Percentiles rank a stretch among this genome's conserved stretches.
phyloP scores from a whole-genome alignment of 2,329 filamentous ascomycete species.

The Scytalidium sp. region DNA sequence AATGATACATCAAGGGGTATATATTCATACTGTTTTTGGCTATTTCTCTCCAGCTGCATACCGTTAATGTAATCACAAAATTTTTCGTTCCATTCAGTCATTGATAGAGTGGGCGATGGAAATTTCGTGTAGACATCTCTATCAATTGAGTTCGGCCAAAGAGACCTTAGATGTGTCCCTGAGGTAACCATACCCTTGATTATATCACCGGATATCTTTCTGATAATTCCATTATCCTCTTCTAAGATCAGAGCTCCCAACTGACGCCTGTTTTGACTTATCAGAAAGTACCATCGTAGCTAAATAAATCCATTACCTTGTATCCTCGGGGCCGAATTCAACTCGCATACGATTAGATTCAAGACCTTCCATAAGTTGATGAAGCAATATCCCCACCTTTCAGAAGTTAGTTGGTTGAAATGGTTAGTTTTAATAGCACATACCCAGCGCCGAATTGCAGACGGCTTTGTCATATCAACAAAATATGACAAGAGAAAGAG shows the following conservation, averaged over 20 bases:
- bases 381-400: slow-evolving; percentile 23
- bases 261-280: slow-evolving; percentile 10
- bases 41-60: not conserved
- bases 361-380: slow-evolving; percentile 19
- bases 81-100: slow-evolving; percentile 15
- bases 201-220: slow-evolving; percentile 20
- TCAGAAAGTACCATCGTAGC: not conserved
- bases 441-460: not conserved
- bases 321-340: slow-evolving; percentile 15
- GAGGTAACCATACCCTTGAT: slow-evolving; percentile 12
- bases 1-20: not conserved
- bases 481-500: not conserved
- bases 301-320: slow-evolving; percentile 13
- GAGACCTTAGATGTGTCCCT: slow-evolving; percentile 7
- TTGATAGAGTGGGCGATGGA: slow-evolving; percentile 12
- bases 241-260: slow-evolving; percentile 18
- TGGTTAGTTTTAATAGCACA: not conserved
- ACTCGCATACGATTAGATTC: slow-evolving; percentile 12
- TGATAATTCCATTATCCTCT: slow-evolving; percentile 22
- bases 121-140: slow-evolving; percentile 14
- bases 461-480: not conserved
- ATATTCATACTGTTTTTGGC: not conserved
- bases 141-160: slow-evolving; percentile 18
- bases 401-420: not conserved
- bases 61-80: slow-evolving; percentile 21